Evolutionary conservation across 129 eudicot genomes (phyloP).

Genomic region (Saussurea involucrata): DNA sequence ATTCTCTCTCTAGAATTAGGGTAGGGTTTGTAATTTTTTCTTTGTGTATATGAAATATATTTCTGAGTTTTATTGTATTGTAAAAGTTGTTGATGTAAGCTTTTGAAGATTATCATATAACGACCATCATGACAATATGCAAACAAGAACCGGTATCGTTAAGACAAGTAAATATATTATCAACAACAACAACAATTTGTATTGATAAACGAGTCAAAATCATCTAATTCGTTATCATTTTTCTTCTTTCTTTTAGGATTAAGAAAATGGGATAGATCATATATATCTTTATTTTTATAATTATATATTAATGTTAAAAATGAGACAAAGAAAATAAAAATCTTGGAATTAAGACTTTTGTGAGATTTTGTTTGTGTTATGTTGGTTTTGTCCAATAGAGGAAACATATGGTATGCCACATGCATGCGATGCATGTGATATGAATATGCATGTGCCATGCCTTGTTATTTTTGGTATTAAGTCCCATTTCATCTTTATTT

Average conservation of each 20-base stretch:
- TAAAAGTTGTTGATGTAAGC: too few species aligned
- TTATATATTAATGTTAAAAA: not conserved
- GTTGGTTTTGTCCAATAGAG: not conserved
- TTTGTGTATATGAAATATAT: too few species aligned
- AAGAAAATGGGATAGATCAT: not conserved
- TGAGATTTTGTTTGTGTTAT: not conserved
- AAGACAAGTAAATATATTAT: too few species aligned
- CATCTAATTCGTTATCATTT: too few species aligned
- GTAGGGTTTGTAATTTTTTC: too few species aligned
- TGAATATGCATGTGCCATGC: slow-evolving; percentile 22
- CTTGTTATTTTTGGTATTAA: not conserved
- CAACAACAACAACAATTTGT: not conserved
- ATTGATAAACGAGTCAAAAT: not conserved
- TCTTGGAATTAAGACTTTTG: not conserved
- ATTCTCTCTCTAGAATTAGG: too few species aligned
- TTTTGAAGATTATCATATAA: too few species aligned
- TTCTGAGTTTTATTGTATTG: too few species aligned
- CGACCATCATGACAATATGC: too few species aligned
- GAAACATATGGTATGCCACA: slow-evolving; percentile 25
- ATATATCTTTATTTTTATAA: not conserved
- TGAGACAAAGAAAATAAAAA: not conserved
- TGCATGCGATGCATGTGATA: slow-evolving; percentile 20
- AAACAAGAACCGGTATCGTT: too few species aligned
- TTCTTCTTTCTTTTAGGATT: not conserved
- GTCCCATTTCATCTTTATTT: not conserved